A percentile compares a stretch with the other conserved stretches of the same genome.
phyloP scores from a whole-genome alignment of 352 stramenopile genomes.

The Globisporangium okanoganense region DNA sequence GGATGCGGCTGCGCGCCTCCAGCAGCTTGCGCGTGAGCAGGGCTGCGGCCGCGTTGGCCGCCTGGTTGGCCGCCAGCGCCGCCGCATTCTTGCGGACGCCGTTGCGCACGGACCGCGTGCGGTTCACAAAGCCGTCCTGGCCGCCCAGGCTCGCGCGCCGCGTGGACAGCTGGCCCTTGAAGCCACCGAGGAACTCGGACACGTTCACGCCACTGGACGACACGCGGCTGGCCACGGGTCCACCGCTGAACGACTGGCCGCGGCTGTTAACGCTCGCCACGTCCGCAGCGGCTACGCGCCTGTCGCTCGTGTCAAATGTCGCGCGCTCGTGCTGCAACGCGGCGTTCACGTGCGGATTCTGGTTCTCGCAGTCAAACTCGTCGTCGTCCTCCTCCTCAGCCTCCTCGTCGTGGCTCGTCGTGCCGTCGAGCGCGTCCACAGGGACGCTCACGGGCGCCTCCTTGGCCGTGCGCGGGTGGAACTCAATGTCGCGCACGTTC shows the following conservation, averaged over 20 bases:
- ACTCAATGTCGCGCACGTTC: constrained; percentile 51
- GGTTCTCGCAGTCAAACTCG: neutral
- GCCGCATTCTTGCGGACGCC: constrained; percentile 32
- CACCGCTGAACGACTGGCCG: constrained; percentile 9
- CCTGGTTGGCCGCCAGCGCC: constrained; percentile 19
- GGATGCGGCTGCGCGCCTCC: constrained; percentile 48
- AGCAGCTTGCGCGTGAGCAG: constrained; percentile 43
- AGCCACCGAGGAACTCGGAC: constrained; percentile 64
- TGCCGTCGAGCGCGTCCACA: constrained; percentile 4
- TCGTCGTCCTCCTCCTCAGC: constrained; percentile 20
- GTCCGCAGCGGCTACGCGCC: neutral
- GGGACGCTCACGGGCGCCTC: constrained; percentile 16
- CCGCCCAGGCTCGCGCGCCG: constrained; percentile 22
- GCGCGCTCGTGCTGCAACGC: constrained; percentile 11
- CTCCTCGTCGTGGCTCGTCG: neutral
- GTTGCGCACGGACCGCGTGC: constrained; percentile 39
- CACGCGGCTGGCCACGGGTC: constrained; percentile 28
- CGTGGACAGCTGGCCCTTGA: constrained; percentile 43
- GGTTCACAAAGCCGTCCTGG: constrained; percentile 33
- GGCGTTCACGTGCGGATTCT: neutral
- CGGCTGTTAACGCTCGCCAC: neutral
- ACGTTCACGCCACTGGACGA: constrained; percentile 44
- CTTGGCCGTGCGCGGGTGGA: constrained; percentile 19
- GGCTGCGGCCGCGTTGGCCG: constrained; percentile 16
- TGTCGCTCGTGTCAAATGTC: constrained; percentile 7